phyloP scores from a whole-genome alignment of 441 rosid genomes.

The Theobroma grandiflorum region DNA sequence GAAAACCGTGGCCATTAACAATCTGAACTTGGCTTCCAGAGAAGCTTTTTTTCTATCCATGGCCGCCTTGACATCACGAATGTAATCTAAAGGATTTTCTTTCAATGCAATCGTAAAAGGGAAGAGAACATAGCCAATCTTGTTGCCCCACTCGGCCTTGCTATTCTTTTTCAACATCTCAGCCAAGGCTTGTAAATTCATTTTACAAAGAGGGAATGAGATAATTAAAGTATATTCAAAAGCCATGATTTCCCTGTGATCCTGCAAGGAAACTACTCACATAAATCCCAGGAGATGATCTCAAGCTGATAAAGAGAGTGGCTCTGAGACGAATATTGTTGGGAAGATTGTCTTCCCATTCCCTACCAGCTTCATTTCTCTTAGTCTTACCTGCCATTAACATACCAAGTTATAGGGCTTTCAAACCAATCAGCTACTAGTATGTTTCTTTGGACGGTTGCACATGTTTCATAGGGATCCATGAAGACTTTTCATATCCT shows the following conservation, averaged over 20 bases:
- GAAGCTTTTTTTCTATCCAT: conserved; percentile 27
- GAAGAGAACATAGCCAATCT: conserved; percentile 33
- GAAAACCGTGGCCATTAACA: neutral
- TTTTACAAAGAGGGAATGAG: neutral
- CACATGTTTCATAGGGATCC: too few relatives aligned
- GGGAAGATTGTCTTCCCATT: conserved; percentile 28
- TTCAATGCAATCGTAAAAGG: conserved; percentile 34
- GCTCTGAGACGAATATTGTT: conserved; percentile 31
- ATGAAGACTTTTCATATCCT: too few relatives aligned
- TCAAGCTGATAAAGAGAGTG: conserved; percentile 29
- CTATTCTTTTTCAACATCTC: conserved; percentile 10
- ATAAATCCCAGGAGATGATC: conserved; percentile 28
- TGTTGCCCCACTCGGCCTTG: conserved; percentile 33
- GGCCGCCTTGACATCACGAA: conserved; percentile 28
- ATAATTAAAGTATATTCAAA: neutral
- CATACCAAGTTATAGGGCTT: neutral
- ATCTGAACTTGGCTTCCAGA: conserved; percentile 11
- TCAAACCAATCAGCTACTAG: too few relatives aligned
- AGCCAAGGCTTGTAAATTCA: neutral
- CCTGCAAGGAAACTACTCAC: neutral
- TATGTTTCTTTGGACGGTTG: too few relatives aligned
- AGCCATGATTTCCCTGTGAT: neutral
- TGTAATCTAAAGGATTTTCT: conserved; percentile 36
- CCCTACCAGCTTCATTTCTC: neutral
- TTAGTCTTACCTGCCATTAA: neutral